Percentiles rank a stretch among this genome's conserved stretches.
Evolutionary conservation across 352 stramenopile genomes (phyloP).

Genomic region (Globisporangium rhizosaccharum): DNA sequence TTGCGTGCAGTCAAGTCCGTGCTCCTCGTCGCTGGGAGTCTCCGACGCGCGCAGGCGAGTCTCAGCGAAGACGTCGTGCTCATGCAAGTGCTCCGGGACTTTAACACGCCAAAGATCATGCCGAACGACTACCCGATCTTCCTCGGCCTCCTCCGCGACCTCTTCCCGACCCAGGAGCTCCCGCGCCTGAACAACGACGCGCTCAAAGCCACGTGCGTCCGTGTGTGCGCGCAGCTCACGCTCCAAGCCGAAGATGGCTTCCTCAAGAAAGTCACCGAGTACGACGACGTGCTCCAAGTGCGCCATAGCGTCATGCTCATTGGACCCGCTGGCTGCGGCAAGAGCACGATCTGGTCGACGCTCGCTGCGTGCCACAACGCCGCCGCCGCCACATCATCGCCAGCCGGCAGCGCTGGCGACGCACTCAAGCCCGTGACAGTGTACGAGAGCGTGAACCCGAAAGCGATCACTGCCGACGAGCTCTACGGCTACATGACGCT

Average conservation of each 20-base stretch:
- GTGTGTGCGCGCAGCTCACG: constrained; percentile 54
- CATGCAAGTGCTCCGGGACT: constrained; percentile 94
- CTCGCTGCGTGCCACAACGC: constrained; percentile 80
- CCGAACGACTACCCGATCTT: constrained; percentile 92
- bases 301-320: constrained; percentile 96
- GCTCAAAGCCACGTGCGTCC: constrained; percentile 37
- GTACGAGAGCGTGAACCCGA: constrained; percentile 94
- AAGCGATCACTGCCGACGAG: constrained; percentile 91
- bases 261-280: constrained; percentile 94
- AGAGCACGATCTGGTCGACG: constrained; percentile 95
- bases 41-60: constrained; percentile 84
- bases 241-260: constrained; percentile 94
- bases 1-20: constrained; percentile 95
- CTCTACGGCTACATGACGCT: constrained; percentile 96
- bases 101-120: constrained; percentile 94
- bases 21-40: constrained; percentile 90
- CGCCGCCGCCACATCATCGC: neutral
- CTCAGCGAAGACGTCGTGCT: constrained; percentile 89
- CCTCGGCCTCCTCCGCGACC: constrained; percentile 89
- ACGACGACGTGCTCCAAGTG: constrained; percentile 92
- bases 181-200: constrained; percentile 33
- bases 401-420: constrained; percentile 32
- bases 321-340: constrained; percentile 91
- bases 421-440: constrained; percentile 90
- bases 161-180: constrained; percentile 81